phyloP scores from a whole-genome alignment of 2,329 filamentous ascomycete genomes.

The Hypoxylon sp. region DNA sequence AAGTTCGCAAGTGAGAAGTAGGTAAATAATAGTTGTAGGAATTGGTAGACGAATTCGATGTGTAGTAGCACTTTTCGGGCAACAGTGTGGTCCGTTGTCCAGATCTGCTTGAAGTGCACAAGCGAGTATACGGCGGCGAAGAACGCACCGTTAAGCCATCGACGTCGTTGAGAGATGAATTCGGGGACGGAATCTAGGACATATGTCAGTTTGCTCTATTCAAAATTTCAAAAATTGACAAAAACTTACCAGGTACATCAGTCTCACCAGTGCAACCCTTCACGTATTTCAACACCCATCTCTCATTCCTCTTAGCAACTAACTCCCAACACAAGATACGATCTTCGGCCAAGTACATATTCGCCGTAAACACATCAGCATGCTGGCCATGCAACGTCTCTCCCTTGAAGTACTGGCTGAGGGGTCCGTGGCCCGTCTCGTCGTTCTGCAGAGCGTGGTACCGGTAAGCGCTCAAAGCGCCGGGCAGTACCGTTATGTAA shows the following conservation, averaged over 20 bases:
- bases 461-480: slow-evolving; percentile 98
- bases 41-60: slow-evolving; percentile 95
- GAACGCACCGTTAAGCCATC: slow-evolving; percentile 99
- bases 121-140: slow-evolving; percentile 98
- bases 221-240: background rate
- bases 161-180: slow-evolving; percentile 94
- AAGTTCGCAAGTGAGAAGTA: slow-evolving; percentile 99
- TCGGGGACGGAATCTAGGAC: slow-evolving; percentile 86
- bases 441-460: slow-evolving; percentile 97
- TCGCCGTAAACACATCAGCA: slow-evolving; percentile 96
- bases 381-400: slow-evolving; percentile 92
- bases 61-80: slow-evolving; percentile 91
- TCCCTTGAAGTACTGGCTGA: slow-evolving; percentile 97
- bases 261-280: slow-evolving; percentile 97
- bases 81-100: slow-evolving; percentile 91
- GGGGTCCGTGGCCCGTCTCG: slow-evolving; percentile 90
- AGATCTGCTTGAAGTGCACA: slow-evolving; percentile 94
- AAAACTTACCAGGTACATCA: slow-evolving; percentile 87
- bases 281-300: slow-evolving; percentile 98
- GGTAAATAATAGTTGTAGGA: slow-evolving; percentile 92
- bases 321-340: slow-evolving; percentile 97
- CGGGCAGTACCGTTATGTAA: slow-evolving; percentile 96
- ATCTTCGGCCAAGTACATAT: slow-evolving; percentile 99
- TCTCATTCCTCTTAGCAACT: slow-evolving; percentile 92
- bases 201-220: slow-evolving; percentile 48